Conservation (phyloP, 2,329 filamentous ascomycete genomes). For the Botrytis cinerea region DNA sequence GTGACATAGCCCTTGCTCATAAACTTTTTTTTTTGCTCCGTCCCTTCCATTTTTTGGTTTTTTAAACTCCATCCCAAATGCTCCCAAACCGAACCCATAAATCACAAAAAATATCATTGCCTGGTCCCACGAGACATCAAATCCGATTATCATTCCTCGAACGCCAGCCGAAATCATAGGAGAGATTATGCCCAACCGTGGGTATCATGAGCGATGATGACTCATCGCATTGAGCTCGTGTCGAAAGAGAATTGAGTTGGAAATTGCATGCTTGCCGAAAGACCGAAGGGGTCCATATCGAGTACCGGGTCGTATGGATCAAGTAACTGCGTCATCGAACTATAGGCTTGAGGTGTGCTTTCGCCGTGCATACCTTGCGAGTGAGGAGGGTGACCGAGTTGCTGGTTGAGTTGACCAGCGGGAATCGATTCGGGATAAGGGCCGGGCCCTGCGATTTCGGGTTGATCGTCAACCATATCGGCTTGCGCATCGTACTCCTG, state of each 20-base stretch:
- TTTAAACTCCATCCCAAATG: constrained; percentile 21
- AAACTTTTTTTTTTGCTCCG: background rate
- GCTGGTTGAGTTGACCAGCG: constrained; percentile 28
- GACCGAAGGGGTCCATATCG: constrained; percentile 89
- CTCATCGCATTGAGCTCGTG: constrained; percentile 43
- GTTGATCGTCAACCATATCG: constrained; percentile 83
- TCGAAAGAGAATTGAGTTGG: constrained; percentile 80
- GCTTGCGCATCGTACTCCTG: constrained; percentile 93
- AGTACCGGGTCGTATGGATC: constrained; percentile 82
- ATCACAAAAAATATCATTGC: background rate
- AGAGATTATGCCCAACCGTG: constrained; percentile 27
- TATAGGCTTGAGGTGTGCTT: constrained; percentile 46
- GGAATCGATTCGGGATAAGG: constrained; percentile 64
- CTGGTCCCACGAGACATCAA: constrained; percentile 16
- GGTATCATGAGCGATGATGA: constrained; percentile 37
- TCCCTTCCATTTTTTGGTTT: constrained; percentile 10
- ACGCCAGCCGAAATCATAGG: constrained; percentile 15
- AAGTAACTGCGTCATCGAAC: constrained; percentile 51
- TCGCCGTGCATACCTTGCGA: constrained; percentile 45
- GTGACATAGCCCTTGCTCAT: background rate
- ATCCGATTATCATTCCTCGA: background rate
- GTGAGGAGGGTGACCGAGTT: constrained; percentile 44
- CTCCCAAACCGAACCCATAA: constrained; percentile 1
- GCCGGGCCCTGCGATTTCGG: constrained; percentile 62
- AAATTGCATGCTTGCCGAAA: constrained; percentile 94